A percentile compares a stretch with the other conserved stretches of the same genome.
Conservation (phyloP, 768 basidiomycete genomes). For the Mycena belliarum region DNA sequence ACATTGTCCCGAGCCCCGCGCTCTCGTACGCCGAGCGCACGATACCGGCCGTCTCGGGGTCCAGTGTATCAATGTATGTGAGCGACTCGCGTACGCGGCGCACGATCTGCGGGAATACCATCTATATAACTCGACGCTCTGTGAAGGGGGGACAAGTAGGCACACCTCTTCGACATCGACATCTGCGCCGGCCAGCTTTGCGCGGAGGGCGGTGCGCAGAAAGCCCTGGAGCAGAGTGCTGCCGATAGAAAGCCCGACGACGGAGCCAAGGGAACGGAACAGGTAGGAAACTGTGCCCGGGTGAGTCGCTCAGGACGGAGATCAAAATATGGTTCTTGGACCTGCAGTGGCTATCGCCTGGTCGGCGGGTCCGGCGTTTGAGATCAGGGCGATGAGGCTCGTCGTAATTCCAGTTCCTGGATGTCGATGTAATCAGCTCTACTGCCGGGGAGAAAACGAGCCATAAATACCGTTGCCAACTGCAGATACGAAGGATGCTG, state of each 20-base stretch:
- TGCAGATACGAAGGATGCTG: slow-evolving; percentile 13
- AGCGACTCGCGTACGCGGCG: slow-evolving; percentile 52
- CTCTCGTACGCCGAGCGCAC: slow-evolving; percentile 45
- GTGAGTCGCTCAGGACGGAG: not conserved
- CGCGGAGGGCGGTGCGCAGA: slow-evolving; percentile 44
- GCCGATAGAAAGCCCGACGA: slow-evolving; percentile 56
- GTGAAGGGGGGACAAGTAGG: not conserved
- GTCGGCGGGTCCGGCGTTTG: slow-evolving; percentile 60
- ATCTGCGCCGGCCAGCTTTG: slow-evolving; percentile 33
- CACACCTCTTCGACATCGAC: slow-evolving; percentile 54
- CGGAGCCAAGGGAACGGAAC: slow-evolving; percentile 63
- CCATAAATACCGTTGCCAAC: slow-evolving; percentile 39
- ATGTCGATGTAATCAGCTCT: not conserved
- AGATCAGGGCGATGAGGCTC: slow-evolving; percentile 59
- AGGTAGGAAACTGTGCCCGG: slow-evolving; percentile 54
- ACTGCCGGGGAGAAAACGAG: not conserved
- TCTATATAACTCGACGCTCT: not conserved
- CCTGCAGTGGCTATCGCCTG: slow-evolving; percentile 70
- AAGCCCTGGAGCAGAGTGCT: slow-evolving; percentile 58
- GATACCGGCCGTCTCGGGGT: slow-evolving; percentile 33
- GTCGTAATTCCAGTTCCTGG: slow-evolving; percentile 55
- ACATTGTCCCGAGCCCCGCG: slow-evolving; percentile 50
- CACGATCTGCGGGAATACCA: slow-evolving; percentile 41
- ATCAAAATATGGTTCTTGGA: slow-evolving; percentile 38
- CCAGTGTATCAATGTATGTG: slow-evolving; percentile 45